Base-by-base conservation (phyloP, 2,329 filamentous ascomycete species). In the Lasiodiplodia gonubiensis region DNA sequence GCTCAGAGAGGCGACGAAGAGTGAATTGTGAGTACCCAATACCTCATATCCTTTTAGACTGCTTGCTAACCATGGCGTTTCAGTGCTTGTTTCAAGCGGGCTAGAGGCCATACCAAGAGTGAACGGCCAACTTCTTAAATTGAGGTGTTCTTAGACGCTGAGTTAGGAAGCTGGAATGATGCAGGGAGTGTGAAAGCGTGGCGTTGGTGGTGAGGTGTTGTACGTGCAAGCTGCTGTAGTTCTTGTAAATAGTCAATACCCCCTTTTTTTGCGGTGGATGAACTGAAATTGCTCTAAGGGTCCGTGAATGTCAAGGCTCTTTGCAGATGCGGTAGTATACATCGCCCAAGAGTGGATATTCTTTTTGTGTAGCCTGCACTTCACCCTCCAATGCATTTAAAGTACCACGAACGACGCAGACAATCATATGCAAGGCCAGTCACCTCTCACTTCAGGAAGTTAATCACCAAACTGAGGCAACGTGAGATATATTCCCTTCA, bases 1-100 rank as follows among this genome's bases (percentile, higher is more conserved):
- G 65, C 67, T 78, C 70, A 74, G 76, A 63, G 78, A 79, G 70
- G 74, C 73, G 37, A 79, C 76, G 1, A 77, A 72, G 69, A 75
- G 73, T 8, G 76, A 79, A 68, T 80, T 80, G 69, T 70, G 42
- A 48, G 69, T 69, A 35, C 54, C 8, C 30, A 2, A 10, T 33
- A 10, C 25, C 8, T 42, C 64, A n/a, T 55, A 21, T n/a, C 7
- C n/a, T 18, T 5, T 12, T 6, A 2, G 1, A 11, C 10, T 35
- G 16, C 2, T 37, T 51, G 37, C 65, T 67, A 52, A 67, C 48
- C 16, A 48, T 7, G 23, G 33, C 21, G 25, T 30, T 49, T 2
- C 30, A 67, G 66, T 68, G 60, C 67, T 23, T 68, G 67, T 21
- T 68, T 68, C 37, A 68, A 68, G 35, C 42, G 67, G 7, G 51